Conservation (phyloP, 768 basidiomycete genomes). For the Boletus patriciae region DNA sequence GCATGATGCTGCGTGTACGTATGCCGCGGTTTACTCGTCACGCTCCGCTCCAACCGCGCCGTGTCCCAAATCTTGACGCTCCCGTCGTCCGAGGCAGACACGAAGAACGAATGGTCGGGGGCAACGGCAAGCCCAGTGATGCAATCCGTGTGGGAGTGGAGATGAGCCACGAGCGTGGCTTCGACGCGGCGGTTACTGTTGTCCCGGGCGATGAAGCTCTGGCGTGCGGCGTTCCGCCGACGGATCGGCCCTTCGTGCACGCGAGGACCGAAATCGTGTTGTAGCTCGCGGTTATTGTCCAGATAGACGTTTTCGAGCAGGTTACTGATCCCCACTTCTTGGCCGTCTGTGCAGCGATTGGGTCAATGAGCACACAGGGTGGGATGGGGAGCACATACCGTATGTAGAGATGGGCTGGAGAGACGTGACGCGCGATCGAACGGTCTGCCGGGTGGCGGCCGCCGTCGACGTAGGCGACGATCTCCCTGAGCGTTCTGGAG, state of each 20-base stretch:
- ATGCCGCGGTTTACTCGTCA: conserved; percentile 79
- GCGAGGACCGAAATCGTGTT: conserved; percentile 89
- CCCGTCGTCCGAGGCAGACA: conserved; percentile 91
- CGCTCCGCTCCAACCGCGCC: conserved; percentile 89
- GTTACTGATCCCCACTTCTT: conserved; percentile 86
- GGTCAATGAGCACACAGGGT: background rate
- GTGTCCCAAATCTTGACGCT: conserved; percentile 93
- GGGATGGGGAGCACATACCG: conserved; percentile 43
- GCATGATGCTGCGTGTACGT: conserved; percentile 75
- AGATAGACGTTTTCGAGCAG: conserved; percentile 88
- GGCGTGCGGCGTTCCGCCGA: conserved; percentile 69
- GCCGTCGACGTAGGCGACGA: conserved; percentile 73
- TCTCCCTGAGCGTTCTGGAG: conserved; percentile 71
- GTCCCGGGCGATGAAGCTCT: conserved; percentile 68
- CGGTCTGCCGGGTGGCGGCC: conserved; percentile 50
- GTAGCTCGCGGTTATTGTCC: conserved; percentile 81
- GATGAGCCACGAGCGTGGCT: conserved; percentile 79
- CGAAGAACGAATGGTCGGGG: conserved; percentile 93
- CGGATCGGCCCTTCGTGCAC: conserved; percentile 81
- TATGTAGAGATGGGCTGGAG: conserved; percentile 67
- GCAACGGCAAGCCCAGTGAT: conserved; percentile 83
- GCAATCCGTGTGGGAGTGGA: conserved; percentile 77
- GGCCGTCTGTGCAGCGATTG: conserved; percentile 60
- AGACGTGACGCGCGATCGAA: conserved; percentile 51
- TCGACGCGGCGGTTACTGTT: conserved; percentile 60